Conservation (phyloP, 2,329 filamentous ascomycete genomes). For the Didymella glomerata region DNA sequence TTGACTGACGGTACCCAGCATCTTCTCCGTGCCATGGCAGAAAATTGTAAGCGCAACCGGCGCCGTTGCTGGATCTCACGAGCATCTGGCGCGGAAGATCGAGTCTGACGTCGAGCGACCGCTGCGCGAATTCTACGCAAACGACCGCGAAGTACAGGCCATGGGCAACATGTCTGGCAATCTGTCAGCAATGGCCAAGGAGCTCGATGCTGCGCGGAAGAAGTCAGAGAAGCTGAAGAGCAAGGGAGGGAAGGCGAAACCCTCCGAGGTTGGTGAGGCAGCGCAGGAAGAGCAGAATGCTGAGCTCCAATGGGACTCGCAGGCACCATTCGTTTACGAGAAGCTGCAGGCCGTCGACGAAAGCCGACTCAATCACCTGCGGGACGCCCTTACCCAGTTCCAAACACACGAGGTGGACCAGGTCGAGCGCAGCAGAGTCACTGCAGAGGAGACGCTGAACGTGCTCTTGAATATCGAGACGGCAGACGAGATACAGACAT, state of each 20-base stretch:
- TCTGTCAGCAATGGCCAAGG: slow-evolving; percentile 79
- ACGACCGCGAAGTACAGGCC: slow-evolving; percentile 77
- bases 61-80: slow-evolving; percentile 82
- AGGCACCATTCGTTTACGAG: slow-evolving; percentile 94
- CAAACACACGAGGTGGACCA: slow-evolving; percentile 92
- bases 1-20: slow-evolving; percentile 62
- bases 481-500: slow-evolving; percentile 82
- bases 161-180: slow-evolving; percentile 85
- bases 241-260: slow-evolving; percentile 79
- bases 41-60: slow-evolving; percentile 83
- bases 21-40: slow-evolving; percentile 91
- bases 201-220: slow-evolving; percentile 83
- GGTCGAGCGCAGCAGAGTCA: slow-evolving; percentile 76
- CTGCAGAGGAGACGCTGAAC: slow-evolving; percentile 81
- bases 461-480: slow-evolving; percentile 87
- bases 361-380: slow-evolving; percentile 84
- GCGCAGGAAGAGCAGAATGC: slow-evolving; percentile 77
- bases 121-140: slow-evolving; percentile 76
- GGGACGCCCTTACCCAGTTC: slow-evolving; percentile 89
- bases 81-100: slow-evolving; percentile 79
- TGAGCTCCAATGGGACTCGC: slow-evolving; percentile 88
- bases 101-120: slow-evolving; percentile 88
- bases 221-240: slow-evolving; percentile 83
- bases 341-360: slow-evolving; percentile 91
- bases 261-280: slow-evolving; percentile 79